Evolutionary conservation across 768 basidiomycete species (phyloP).

Genomic region (Podaxis sp.): DNA sequence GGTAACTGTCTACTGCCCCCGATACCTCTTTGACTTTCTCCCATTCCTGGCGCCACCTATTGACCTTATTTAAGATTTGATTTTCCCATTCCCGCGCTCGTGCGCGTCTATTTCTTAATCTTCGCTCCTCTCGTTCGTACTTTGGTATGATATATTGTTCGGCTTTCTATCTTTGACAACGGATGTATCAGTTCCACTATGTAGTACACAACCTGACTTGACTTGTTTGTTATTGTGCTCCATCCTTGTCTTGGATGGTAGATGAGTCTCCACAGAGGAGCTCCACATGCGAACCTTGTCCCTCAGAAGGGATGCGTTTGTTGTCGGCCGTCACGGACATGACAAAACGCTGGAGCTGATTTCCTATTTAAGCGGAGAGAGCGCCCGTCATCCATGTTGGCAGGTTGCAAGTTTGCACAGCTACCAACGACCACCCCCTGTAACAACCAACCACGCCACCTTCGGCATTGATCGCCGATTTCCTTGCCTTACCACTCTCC

Average conservation of each 20-base stretch:
- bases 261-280: not conserved
- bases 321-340: not conserved
- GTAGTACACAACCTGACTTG: slow-evolving; percentile 17
- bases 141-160: slow-evolving; percentile 17
- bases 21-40: slow-evolving; percentile 16
- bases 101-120: slow-evolving; percentile 15
- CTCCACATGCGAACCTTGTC: not conserved
- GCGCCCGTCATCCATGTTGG: not conserved
- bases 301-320: not conserved
- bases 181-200: slow-evolving; percentile 35
- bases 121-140: not conserved
- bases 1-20: slow-evolving; percentile 7
- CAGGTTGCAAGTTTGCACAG: not conserved
- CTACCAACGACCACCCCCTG: not conserved
- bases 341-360: not conserved
- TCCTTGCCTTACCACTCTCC: not conserved
- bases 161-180: slow-evolving; percentile 21
- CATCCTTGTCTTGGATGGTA: not conserved
- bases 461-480: not conserved
- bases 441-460: not conserved
- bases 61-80: slow-evolving; percentile 10
- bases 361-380: not conserved
- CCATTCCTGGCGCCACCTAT: slow-evolving; percentile 15
- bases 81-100: slow-evolving; percentile 5
- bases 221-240: not conserved